These are phyloP conservation scores for Colletotrichum neosansevieriae DNA, from an alignment of 2,329 filamentous ascomycete genomes.

Conservation along the genomic window DNA sequence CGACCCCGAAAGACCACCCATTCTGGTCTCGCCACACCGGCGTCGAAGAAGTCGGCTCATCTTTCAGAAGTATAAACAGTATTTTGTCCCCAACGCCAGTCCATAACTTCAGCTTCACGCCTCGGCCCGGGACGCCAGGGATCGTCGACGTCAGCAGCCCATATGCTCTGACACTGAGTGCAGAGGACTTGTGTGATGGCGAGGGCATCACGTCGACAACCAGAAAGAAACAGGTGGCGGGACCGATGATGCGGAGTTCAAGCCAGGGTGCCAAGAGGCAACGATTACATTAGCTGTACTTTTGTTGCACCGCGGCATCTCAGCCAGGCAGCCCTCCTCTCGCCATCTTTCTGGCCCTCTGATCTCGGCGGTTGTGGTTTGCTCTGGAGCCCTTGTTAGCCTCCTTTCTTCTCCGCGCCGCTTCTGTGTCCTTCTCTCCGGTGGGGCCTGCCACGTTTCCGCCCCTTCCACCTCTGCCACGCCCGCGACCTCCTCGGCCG, in stretches of 20 bases:
- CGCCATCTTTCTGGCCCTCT: slow-evolving; percentile 74
- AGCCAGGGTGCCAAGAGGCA: slow-evolving; percentile 45
- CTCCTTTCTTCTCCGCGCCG: slow-evolving; percentile 81
- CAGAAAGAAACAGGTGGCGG: slow-evolving; percentile 18
- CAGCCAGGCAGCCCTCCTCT: slow-evolving; percentile 57
- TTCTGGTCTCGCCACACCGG: slow-evolving; percentile 49
- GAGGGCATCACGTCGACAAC: not conserved
- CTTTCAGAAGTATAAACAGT: slow-evolving; percentile 46
- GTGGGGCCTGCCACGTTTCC: slow-evolving; percentile 74
- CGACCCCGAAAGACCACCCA: slow-evolving; percentile 54
- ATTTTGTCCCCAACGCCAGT: slow-evolving; percentile 45
- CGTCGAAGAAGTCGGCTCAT: slow-evolving; percentile 51
- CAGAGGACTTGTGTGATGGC: slow-evolving; percentile 51
- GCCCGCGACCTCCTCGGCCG: slow-evolving; percentile 57
- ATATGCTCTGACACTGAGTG: slow-evolving; percentile 52
- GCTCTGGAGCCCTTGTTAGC: slow-evolving; percentile 83
- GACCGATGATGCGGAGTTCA: slow-evolving; percentile 39
- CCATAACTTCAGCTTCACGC: slow-evolving; percentile 44
- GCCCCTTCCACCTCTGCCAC: slow-evolving; percentile 62
- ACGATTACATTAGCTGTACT: slow-evolving; percentile 41
- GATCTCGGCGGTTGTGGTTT: slow-evolving; percentile 87
- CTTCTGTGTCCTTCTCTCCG: slow-evolving; percentile 78
- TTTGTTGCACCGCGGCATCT: not conserved
- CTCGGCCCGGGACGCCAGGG: slow-evolving; percentile 47
- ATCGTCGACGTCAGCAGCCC: slow-evolving; percentile 53